phyloP scores from a whole-genome alignment of 2,329 filamentous ascomycete species.

The Aspergillus quadricinctus region DNA sequence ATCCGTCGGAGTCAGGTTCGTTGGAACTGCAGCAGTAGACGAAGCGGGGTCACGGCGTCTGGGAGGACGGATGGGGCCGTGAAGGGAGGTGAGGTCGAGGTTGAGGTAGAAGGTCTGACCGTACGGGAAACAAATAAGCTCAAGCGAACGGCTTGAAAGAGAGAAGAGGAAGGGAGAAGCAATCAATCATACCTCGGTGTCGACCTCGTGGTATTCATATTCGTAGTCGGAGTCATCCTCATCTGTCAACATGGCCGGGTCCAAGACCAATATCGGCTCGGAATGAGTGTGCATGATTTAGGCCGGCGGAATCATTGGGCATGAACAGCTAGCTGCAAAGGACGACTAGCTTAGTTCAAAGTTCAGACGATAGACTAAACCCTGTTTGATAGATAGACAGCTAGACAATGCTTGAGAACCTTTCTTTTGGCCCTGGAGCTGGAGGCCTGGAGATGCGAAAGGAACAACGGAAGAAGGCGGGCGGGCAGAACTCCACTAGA shows the following conservation, averaged over 20 bases:
- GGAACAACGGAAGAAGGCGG: not conserved
- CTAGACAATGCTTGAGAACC: not conserved
- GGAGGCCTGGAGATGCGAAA: no score
- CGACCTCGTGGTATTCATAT: slow-evolving; percentile 54
- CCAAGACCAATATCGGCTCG: slow-evolving; percentile 13
- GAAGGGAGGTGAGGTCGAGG: slow-evolving; percentile 51
- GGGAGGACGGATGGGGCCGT: slow-evolving; percentile 34
- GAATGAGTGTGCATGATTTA: slow-evolving; percentile 7
- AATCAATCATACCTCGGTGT: slow-evolving; percentile 45
- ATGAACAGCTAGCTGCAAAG: not conserved
- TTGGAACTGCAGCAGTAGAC: not conserved
- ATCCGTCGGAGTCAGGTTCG: slow-evolving; percentile 7
- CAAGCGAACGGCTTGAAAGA: slow-evolving; percentile 4
- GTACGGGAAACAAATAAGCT: slow-evolving; percentile 1
- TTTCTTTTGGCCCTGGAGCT: no score
- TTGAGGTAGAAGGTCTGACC: slow-evolving; percentile 55
- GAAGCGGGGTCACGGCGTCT: slow-evolving; percentile 21
- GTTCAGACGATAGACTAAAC: not conserved
- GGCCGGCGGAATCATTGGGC: not conserved
- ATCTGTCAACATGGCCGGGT: slow-evolving; percentile 23
- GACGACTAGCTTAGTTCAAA: not conserved
- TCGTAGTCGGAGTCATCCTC: slow-evolving; percentile 54
- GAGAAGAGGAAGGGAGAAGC: not conserved
- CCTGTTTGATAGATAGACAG: no score
- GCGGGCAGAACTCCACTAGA: not conserved